phyloP scores from a whole-genome alignment of 2,329 filamentous ascomycete genomes.

The Lachnellula hyalina region DNA sequence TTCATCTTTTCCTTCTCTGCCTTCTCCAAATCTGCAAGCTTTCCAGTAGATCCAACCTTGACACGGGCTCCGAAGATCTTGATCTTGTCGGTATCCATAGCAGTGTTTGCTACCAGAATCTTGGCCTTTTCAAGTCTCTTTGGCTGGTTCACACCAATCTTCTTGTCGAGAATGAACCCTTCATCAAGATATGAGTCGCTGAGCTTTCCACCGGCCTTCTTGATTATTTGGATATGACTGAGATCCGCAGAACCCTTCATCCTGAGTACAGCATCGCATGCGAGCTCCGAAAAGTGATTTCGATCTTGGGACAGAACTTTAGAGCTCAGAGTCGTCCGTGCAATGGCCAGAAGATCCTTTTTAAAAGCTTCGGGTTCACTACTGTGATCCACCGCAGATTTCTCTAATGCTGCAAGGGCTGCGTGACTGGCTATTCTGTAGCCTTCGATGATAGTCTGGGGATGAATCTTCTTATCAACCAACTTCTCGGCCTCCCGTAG shows the following conservation, averaged over 20 bases:
- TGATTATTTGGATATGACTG: constrained; percentile 98
- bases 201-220: constrained; percentile 96
- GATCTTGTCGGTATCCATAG: constrained; percentile 99
- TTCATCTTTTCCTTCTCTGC: constrained; percentile 99
- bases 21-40: constrained; percentile 97
- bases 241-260: constrained; percentile 88
- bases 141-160: constrained; percentile 97
- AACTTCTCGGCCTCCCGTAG: constrained; percentile 95
- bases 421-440: constrained; percentile 95
- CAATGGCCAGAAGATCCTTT: constrained; percentile 84
- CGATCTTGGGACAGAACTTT: constrained; percentile 95
- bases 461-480: constrained; percentile 97
- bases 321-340: constrained; percentile 90
- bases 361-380: constrained; percentile 77
- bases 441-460: constrained; percentile 98
- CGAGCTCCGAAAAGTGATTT: constrained; percentile 83
- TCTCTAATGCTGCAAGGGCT: constrained; percentile 77
- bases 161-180: constrained; percentile 98
- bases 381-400: constrained; percentile 85
- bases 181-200: constrained; percentile 97
- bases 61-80: constrained; percentile 98
- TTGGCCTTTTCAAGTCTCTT: constrained; percentile 97
- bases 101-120: constrained; percentile 95
- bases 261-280: constrained; percentile 84
- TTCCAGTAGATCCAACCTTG: constrained; percentile 93